Base-by-base conservation (phyloP, 1,284 basidiomycete species). In the Schizophyllum commune region DNA sequence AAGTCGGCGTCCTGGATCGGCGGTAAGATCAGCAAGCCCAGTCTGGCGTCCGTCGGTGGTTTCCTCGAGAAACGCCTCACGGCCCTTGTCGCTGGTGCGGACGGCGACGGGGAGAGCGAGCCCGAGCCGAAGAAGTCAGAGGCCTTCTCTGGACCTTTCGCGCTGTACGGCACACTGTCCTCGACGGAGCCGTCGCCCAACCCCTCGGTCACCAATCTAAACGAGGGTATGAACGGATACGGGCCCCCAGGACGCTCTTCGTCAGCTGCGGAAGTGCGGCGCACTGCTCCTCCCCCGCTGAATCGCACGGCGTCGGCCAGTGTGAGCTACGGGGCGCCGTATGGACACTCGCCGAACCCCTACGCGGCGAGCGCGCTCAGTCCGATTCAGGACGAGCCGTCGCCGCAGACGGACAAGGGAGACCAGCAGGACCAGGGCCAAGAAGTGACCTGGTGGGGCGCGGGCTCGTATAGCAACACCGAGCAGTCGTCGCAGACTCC, bases 31-130 rank as follows among this genome's bases (percentile, higher is more conserved):
- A 80, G 84, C 65, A 91, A 94, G 74, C 94, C 96, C 0, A 97
- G 93, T 62, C 79, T 98, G 58, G 95, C 98, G 69, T 90, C 89
- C 55, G 85, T 99, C 56, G 93, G 96, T 59, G 91, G 89, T 59
- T 98, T 94, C 85, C 81, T 99, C 27, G 96, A 96, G 73, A 91
- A 92, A n/a, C 84, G 91, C 13, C 86, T 99, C 67, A 95, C 94
- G 32, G 97, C 97, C 72, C 91, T 99, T 68, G 96, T 99, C 64
- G 94, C 96, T 13, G 97, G 95, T 1, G 83, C 77, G 21, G 85
- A 86, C 32, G 71, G 77, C 4, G 72, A 76, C 11, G 73, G 77
- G 7, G 70, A 73, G 19, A 69, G 75, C 7, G 74, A 72, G 21
- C 74, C 78, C 27, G 76, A 79, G 15, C 69, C 72, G 3, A 83